Conservation (phyloP, 495 filamentous ascomycete genomes). For the Aspergillus haitiensis region DNA sequence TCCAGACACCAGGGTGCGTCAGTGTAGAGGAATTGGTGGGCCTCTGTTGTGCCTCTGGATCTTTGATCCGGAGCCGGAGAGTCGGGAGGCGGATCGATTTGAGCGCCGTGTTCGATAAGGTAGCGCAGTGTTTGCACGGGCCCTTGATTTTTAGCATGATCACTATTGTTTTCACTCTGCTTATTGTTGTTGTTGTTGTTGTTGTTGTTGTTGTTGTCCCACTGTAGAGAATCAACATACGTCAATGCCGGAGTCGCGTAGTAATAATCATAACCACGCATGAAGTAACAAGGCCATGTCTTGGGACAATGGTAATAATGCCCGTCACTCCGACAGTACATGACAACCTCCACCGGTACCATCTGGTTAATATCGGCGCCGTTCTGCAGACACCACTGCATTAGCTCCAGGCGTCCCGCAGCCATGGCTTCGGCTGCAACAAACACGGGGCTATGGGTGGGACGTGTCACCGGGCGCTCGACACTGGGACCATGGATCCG, state of each 20-base stretch:
- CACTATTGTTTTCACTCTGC: background rate
- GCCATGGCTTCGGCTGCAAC: slow-evolving; percentile 1
- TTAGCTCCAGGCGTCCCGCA: background rate
- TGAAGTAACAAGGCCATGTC: too few relatives aligned
- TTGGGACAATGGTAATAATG: too few relatives aligned
- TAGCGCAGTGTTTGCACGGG: background rate
- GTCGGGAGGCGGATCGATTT: background rate
- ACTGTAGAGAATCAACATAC: background rate
- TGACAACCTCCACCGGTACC: background rate
- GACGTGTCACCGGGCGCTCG: background rate
- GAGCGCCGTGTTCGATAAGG: background rate
- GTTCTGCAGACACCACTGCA: background rate
- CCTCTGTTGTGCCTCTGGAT: background rate
- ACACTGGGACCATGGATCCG: background rate
- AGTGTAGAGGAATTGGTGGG: background rate
- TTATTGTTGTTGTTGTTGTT: background rate
- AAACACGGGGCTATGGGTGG: background rate
- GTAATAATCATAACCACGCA: background rate
- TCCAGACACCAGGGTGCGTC: background rate
- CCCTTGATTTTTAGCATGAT: background rate
- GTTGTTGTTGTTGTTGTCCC: background rate
- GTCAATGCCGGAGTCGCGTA: background rate
- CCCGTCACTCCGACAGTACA: background rate
- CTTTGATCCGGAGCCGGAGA: background rate
- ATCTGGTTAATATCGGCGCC: background rate